Conservation (phyloP, 495 filamentous ascomycete species). For the Parmelia sp. region DNA sequence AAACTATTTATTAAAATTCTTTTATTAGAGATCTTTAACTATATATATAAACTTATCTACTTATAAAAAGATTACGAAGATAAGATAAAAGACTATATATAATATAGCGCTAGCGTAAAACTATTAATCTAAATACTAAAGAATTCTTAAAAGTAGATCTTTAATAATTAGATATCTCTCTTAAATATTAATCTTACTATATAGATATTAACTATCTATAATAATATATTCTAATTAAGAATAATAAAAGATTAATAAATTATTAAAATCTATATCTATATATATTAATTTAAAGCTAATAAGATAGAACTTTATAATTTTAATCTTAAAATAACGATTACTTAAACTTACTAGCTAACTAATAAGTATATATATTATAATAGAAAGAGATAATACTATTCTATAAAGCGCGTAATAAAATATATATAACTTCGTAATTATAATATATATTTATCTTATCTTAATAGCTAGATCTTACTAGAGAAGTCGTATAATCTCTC, state of each 20-base stretch:
- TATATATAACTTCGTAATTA: too few relatives aligned
- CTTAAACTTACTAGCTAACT: too few relatives aligned
- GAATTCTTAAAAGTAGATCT: neutral
- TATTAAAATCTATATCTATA: neutral
- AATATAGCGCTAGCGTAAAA: neutral
- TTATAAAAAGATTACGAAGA: neutral
- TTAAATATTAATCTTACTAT: neutral
- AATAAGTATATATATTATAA: too few relatives aligned
- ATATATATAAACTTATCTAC: neutral
- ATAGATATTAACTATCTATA: neutral
- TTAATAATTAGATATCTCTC: neutral
- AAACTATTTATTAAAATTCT: neutral
- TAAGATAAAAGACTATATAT: neutral
- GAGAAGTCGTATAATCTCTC: neutral
- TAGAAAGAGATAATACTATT: too few relatives aligned
- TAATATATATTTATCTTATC: neutral
- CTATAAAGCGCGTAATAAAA: too few relatives aligned
- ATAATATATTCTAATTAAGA: neutral
- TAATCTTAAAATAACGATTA: neutral
- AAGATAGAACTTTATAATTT: neutral
- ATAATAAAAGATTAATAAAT: neutral
- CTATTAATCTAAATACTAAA: neutral
- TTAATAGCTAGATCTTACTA: neutral
- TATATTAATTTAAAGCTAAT: neutral
- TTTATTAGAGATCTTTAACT: neutral